A percentile compares a stretch with the other conserved stretches of the same genome.
phyloP scores from a whole-genome alignment of 768 basidiomycete species.

The Mycena rebaudengoi region DNA sequence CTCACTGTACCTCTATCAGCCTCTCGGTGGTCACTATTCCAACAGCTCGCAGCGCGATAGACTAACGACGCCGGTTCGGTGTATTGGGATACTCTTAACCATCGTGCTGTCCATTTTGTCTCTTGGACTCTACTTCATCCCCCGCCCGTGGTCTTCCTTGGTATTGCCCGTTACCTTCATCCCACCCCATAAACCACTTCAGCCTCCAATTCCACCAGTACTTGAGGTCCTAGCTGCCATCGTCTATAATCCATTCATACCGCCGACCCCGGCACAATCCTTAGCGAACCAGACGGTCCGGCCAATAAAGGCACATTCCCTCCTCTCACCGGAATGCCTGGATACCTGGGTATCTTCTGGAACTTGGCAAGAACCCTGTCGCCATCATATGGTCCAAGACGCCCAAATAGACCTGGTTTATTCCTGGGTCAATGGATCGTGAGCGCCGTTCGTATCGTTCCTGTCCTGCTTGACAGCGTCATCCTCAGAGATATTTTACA shows the following conservation, averaged over 20 bases:
- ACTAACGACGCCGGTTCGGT: constrained; percentile 9
- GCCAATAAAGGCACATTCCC: constrained; percentile 18
- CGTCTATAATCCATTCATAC: constrained; percentile 21
- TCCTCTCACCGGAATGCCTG: constrained; percentile 21
- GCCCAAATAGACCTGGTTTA: constrained; percentile 26
- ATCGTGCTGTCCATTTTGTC: constrained; percentile 23
- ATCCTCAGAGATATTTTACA: constrained; percentile 22
- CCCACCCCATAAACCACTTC: background rate
- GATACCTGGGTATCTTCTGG: constrained; percentile 26
- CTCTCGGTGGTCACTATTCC: background rate
- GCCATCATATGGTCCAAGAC: constrained; percentile 19
- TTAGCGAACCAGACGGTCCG: constrained; percentile 15
- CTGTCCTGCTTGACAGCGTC: background rate
- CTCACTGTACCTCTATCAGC: constrained; percentile 5
- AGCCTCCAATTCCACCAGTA: background rate
- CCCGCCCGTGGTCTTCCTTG: constrained; percentile 17
- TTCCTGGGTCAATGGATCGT: constrained; percentile 32
- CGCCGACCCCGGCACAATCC: constrained; percentile 6
- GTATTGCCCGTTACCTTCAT: background rate
- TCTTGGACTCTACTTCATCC: constrained; percentile 12
- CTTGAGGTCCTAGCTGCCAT: background rate
- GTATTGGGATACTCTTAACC: constrained; percentile 19
- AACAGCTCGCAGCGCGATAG: background rate
- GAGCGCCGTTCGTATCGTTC: background rate
- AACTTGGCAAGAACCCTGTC: constrained; percentile 24